Base-by-base conservation (phyloP, 1,284 basidiomycete species). In the Cutaneotrichosporon mucoides region DNA sequence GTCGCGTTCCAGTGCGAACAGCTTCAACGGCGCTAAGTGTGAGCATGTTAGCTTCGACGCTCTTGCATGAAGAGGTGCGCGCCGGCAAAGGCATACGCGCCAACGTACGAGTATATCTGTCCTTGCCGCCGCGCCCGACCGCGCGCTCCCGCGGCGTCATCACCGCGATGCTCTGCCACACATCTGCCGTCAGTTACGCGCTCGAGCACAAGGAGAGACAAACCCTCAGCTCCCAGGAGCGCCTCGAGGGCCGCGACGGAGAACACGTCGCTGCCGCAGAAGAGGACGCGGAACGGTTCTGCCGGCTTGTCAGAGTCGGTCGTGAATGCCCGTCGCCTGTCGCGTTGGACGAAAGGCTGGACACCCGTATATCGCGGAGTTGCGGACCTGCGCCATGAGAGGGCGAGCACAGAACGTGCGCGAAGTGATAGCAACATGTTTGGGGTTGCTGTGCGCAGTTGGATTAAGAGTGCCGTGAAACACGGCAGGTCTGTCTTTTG, bases 211-310 rank as follows among this genome's bases (percentile, higher is more conserved):
- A 5, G 24, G 3, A 8, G 37, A 37, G 1, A 35, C 72, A 53
- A 53, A 73, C 76, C 74, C 55, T 64, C 70, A 8, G 76, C 75
- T 4, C 63, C 59, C 24, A 76, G 67, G 0, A 80, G 64, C 1
- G 73, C 71, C 42, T 68, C 56, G n/a, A 80, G 71, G 2, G 71
- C 70, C 15, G 65, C 69, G 35, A 73, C 68, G 13, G 79, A 80
- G 63, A 81, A 81, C 11, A 65, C 64, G 60, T 80, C 80, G 7
- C 78, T 77, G 5, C 80, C 80, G 59, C 79, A 76, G 62, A 79
- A 81, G 12, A 81, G 67, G 24, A 81, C 69, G 24, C 76, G 69
- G 66, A 78, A 76, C 4, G 67, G 68, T 40, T 64, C 60, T 4
- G 61, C 57, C 36, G 42, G 57, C 40, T 46, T 4, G 36, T 47